Evolutionary conservation across 768 basidiomycete species (phyloP).

Genomic region (Hypholoma sublateritium): DNA sequence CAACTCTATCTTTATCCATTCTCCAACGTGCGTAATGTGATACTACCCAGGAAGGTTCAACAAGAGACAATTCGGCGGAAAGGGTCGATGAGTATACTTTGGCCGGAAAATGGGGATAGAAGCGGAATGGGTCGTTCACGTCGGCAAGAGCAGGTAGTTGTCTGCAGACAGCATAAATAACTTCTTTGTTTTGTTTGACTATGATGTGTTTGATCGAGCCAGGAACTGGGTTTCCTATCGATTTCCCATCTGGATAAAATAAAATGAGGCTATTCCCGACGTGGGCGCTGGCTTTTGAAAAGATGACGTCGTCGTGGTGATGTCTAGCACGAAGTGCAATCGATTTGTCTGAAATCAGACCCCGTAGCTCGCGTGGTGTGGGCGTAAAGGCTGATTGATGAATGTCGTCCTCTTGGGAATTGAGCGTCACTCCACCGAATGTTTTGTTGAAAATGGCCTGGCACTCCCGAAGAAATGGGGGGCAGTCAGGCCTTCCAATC

Average conservation of each 20-base stretch:
- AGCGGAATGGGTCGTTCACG: neutral
- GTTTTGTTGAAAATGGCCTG: conserved; percentile 10
- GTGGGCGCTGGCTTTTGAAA: neutral
- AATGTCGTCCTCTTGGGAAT: neutral
- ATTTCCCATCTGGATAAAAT: neutral
- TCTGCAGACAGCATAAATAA: neutral
- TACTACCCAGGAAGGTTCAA: neutral
- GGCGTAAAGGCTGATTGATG: neutral
- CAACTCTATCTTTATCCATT: neutral
- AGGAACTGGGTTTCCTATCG: neutral
- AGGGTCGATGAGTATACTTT: neutral
- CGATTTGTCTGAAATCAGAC: neutral
- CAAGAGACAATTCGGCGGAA: neutral
- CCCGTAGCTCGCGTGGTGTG: neutral
- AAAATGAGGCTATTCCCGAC: neutral
- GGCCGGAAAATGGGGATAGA: neutral
- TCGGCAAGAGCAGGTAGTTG: neutral
- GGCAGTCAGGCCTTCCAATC: conserved; percentile 9
- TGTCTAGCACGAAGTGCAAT: neutral
- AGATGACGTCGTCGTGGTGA: neutral
- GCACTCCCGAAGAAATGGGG: conserved; percentile 8
- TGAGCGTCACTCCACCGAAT: neutral
- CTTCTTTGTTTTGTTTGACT: neutral
- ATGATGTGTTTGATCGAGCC: neutral
- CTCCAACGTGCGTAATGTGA: neutral